These are phyloP conservation scores for Paraconiothyrium brasiliense DNA, from an alignment of 2,329 filamentous ascomycete species.

Conservation along the genomic window DNA sequence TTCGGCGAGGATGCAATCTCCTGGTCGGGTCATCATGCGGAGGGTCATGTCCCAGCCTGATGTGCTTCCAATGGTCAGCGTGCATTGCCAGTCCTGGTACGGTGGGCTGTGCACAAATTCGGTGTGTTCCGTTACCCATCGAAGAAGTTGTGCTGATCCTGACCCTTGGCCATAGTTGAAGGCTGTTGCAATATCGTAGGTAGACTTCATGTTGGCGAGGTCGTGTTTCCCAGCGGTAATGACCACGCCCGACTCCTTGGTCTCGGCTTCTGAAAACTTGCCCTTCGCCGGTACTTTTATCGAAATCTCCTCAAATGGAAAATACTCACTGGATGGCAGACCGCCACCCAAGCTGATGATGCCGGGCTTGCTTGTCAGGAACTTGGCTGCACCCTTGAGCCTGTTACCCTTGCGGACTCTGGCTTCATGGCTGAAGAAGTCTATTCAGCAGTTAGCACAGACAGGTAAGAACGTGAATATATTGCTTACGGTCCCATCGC, in stretches of 20 bases:
- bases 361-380: constrained; percentile 76
- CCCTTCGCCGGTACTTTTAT: constrained; percentile 76
- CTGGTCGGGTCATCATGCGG: constrained; percentile 79
- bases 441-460: constrained; percentile 33
- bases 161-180: constrained; percentile 93
- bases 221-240: constrained; percentile 85
- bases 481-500: constrained; percentile 79
- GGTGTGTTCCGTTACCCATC: constrained; percentile 94
- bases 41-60: constrained; percentile 84
- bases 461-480: neutral
- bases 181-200: constrained; percentile 81
- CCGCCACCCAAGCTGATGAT: constrained; percentile 94
- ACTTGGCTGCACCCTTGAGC: constrained; percentile 84
- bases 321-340: constrained; percentile 87
- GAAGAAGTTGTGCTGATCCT: constrained; percentile 85
- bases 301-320: constrained; percentile 83
- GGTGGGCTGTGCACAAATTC: constrained; percentile 88
- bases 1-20: constrained; percentile 84
- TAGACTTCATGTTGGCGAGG: constrained; percentile 69
- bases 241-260: constrained; percentile 66
- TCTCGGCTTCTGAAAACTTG: constrained; percentile 75
- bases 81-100: constrained; percentile 89
- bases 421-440: constrained; percentile 61
- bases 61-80: constrained; percentile 85
- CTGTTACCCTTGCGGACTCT: constrained; percentile 64